A percentile compares a stretch with the other conserved stretches of the same genome.
phyloP scores from a whole-genome alignment of 2,329 filamentous ascomycete species.

The Diaporthe vaccinii region DNA sequence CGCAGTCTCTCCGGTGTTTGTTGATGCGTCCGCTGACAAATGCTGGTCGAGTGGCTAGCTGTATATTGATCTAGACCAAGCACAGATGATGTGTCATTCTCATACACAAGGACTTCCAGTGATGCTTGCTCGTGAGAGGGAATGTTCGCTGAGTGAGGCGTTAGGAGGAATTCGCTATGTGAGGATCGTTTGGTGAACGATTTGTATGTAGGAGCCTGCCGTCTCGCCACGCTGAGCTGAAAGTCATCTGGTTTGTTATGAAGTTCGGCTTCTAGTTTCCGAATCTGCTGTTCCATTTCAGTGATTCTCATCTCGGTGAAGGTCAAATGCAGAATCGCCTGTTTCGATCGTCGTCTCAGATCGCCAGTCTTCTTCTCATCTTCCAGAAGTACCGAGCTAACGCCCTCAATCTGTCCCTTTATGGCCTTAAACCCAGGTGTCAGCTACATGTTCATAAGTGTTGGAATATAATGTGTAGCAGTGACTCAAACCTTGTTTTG shows the following conservation, averaged over 20 bases:
- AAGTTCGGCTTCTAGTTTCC: not conserved
- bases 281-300: not conserved
- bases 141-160: rapidly evolving
- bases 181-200: not conserved
- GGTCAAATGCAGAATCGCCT: not conserved
- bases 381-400: not conserved
- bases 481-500: not conserved
- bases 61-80: not conserved
- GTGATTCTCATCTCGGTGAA: constrained; percentile 5
- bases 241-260: not conserved
- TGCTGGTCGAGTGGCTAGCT: not conserved
- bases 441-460: not conserved
- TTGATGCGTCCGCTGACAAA: not conserved
- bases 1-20: constrained; percentile 1
- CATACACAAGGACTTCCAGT: not conserved
- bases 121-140: not conserved
- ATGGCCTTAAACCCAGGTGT: not conserved
- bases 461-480: rapidly evolving
- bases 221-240: not conserved
- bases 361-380: not conserved
- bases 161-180: not conserved
- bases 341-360: constrained; percentile 5
- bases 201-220: not conserved
- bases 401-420: too few species aligned
- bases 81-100: not conserved